These are phyloP conservation scores for Trichoderma afroharzianum DNA, from an alignment of 2,329 filamentous ascomycete species.

Conservation along the genomic window DNA sequence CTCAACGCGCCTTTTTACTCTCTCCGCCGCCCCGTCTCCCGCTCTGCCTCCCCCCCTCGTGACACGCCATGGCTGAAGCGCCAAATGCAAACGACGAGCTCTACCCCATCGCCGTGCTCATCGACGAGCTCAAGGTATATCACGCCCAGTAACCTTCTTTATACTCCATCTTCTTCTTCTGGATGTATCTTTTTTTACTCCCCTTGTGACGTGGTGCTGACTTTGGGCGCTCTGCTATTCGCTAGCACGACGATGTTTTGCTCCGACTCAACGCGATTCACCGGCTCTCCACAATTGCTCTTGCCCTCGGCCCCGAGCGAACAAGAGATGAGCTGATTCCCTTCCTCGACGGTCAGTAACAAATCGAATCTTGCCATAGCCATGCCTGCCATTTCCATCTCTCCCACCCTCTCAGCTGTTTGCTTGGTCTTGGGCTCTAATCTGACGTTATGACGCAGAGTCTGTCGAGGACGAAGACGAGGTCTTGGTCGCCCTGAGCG, in stretches of 20 bases:
- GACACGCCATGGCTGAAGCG: conserved; percentile 78
- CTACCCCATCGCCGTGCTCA: conserved; percentile 98
- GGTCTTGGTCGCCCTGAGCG: conserved; percentile 92
- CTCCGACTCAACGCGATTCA: conserved; percentile 98
- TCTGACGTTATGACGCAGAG: conserved; percentile 53
- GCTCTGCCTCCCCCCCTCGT: conserved; percentile 24
- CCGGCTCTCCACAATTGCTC: conserved; percentile 94
- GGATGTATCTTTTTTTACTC: conserved; percentile 12
- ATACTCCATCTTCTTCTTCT: conserved; percentile 16
- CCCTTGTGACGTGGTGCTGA: conserved; percentile 25
- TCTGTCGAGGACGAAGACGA: conserved; percentile 99
- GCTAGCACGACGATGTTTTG: conserved; percentile 94
- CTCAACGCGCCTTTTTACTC: no score
- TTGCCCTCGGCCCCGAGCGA: conserved; percentile 91
- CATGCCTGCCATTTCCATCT: not conserved
- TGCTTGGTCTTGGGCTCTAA: not conserved
- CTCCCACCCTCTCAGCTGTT: not conserved
- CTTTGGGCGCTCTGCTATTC: conserved; percentile 18
- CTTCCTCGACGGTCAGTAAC: conserved; percentile 86
- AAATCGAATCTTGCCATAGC: conserved; percentile 13
- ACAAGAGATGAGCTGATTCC: conserved; percentile 98
- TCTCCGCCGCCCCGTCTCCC: no score
- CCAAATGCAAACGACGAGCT: conserved; percentile 94
- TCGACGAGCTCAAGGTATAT: conserved; percentile 96
- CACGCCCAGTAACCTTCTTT: conserved; percentile 19